Evolutionary conservation across 192 early-diverging fungal genomes (phyloP), one percentile per base, ranked within the genome.

Genomic region (Coemansia sp.): DNA sequence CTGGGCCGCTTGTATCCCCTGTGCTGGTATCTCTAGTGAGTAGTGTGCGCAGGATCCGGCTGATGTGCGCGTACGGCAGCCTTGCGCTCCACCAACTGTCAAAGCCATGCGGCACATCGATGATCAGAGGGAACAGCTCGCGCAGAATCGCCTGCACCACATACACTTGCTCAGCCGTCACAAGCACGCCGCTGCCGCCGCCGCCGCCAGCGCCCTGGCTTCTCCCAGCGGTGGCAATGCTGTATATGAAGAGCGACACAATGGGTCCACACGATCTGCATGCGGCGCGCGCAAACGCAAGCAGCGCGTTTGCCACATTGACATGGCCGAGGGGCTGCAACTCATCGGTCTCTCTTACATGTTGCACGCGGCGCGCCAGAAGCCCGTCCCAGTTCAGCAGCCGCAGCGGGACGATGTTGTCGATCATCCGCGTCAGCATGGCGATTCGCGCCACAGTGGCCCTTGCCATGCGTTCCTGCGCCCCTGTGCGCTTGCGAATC

Each of bases 41-140:
- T n/a, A n/a, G n/a, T n/a, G n/a, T n/a, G n/a, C 45, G n/a, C 22
- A 79, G 62, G 5, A 67, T 15, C 1, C 49, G 23, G 1, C 49
- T 32, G 46, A 74, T 49, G 17, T 71, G 64, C 10, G 35, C 9
- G 23, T 74, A 74, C 0, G 76, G 66, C 9, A 45, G 68, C 33
- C 46, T 48, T 5, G 76, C 76, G 1, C 67, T 57, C 72, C 72
- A 74, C 76, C 71, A 74, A 43, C 62, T 43, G 49, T 79, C 76
- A 20, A 79, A 62, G 4, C 68, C 65, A 14, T 74, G 72, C 0
- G 76, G 76, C 7, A 64, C 62, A 64, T 79, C 76, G 23, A 71
- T 70, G 0, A 79, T 52, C 54, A 74, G 48, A 20, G 71, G 72
- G 5, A 79, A 58, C 19, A 79, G 62, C 29, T 79, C 72, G 29